Evolutionary conservation across 192 early-diverging fungal species (phyloP).

Genomic region (Paraglomus brasilianum): DNA sequence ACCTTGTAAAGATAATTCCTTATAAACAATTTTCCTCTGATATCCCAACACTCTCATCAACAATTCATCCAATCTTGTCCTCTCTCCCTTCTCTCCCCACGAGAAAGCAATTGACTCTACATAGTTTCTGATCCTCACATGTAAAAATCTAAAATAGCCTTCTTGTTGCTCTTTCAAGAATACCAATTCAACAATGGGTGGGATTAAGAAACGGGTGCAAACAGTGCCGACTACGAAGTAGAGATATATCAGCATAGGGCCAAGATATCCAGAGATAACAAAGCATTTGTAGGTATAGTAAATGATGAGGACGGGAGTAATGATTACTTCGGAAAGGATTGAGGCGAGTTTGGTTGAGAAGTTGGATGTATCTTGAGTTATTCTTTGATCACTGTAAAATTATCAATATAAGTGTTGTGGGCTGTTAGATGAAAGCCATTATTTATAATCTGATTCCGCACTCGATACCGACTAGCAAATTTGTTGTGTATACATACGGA

Average conservation of each 20-base stretch:
- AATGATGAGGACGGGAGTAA: slow-evolving; percentile 70
- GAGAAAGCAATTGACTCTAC: slow-evolving; percentile 82
- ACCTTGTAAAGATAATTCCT: slow-evolving; percentile 49
- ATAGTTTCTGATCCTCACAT: slow-evolving; percentile 68
- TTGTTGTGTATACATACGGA: slow-evolving; percentile 46
- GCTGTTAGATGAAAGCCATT: not conserved
- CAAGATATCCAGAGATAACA: slow-evolving; percentile 60
- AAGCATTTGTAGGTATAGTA: slow-evolving; percentile 81
- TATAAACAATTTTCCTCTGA: slow-evolving; percentile 59
- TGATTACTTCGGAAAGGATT: slow-evolving; percentile 61
- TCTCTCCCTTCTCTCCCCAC: slow-evolving; percentile 71
- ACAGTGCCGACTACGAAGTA: slow-evolving; percentile 68
- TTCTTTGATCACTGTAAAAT: slow-evolving; percentile 73
- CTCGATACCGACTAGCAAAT: not conserved
- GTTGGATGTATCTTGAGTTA: slow-evolving; percentile 87
- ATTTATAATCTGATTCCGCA: not conserved
- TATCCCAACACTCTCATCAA: slow-evolving; percentile 55
- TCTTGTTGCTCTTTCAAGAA: slow-evolving; percentile 75
- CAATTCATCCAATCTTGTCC: slow-evolving; percentile 47
- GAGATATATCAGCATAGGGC: slow-evolving; percentile 68
- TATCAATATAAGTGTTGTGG: not conserved
- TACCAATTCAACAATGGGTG: slow-evolving; percentile 73
- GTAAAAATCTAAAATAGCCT: slow-evolving; percentile 68
- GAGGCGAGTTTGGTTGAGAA: slow-evolving; percentile 61
- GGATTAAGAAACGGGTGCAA: slow-evolving; percentile 63